Evolutionary conservation across 208 protist genomes (phyloP).

Genomic region (Crithidia brevicula): DNA sequence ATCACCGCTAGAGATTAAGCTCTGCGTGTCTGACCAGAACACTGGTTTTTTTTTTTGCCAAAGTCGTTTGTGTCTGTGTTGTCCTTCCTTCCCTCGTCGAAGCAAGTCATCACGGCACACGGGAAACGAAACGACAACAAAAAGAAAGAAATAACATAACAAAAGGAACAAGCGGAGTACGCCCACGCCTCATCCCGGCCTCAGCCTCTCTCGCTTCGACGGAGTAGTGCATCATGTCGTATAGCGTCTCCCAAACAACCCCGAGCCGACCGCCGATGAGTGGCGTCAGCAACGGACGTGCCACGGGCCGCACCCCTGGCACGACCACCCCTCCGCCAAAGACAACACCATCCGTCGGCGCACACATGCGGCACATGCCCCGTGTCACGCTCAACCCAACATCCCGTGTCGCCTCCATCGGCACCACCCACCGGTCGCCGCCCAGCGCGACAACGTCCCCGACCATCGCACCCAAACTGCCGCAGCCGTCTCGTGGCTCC

Average conservation of each 20-base stretch:
- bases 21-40: too few species aligned
- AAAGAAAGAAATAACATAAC: too few species aligned
- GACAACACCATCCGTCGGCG: background rate
- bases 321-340: background rate
- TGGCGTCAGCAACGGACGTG: background rate
- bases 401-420: constrained; percentile 19
- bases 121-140: too few species aligned
- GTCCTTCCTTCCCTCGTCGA: constrained; percentile 12
- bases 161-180: too few species aligned
- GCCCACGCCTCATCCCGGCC: too few species aligned
- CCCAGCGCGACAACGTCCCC: too few species aligned
- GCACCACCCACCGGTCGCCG: background rate
- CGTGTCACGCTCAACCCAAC: constrained; percentile 30
- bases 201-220: too few species aligned
- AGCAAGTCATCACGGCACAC: too few species aligned
- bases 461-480: background rate
- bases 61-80: constrained; percentile 12
- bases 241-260: constrained; percentile 3
- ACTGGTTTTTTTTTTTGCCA: constrained; percentile 18
- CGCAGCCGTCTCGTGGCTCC: background rate
- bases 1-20: too few species aligned
- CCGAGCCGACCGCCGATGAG: background rate
- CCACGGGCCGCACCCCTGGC: background rate
- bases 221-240: constrained; percentile 5
- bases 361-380: constrained; percentile 16